Percentiles rank a stretch among this genome's conserved stretches.
Evolutionary conservation across 495 filamentous ascomycete species (phyloP).

Genomic region (Penicillium atrosanguineum): DNA sequence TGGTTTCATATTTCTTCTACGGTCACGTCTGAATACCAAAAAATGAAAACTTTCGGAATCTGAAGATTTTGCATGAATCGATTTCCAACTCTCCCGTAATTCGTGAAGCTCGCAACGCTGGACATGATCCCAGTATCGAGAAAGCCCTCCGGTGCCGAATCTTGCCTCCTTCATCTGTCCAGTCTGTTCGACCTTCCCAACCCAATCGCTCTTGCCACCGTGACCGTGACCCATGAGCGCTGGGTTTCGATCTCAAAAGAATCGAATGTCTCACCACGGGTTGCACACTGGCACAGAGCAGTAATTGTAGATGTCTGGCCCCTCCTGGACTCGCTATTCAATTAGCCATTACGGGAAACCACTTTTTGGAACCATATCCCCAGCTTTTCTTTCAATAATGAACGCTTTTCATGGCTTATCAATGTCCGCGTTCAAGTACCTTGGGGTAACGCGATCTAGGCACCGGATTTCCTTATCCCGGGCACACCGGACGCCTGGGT

Average conservation of each 20-base stretch:
- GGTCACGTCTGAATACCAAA: slow-evolving; percentile 47
- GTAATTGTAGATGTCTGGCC: slow-evolving; percentile 3
- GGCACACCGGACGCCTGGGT: background rate
- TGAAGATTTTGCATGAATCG: slow-evolving; percentile 23
- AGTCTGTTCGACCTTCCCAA: no score
- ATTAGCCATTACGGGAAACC: background rate
- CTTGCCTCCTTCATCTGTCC: background rate
- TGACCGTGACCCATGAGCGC: background rate
- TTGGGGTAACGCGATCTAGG: background rate
- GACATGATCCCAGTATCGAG: background rate
- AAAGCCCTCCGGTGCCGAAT: background rate
- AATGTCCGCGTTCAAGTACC: background rate
- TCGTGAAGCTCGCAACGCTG: background rate
- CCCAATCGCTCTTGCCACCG: background rate
- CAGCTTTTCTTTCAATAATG: no score
- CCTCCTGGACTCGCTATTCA: background rate
- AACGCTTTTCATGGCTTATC: no score
- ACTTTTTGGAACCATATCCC: no score
- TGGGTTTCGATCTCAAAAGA: background rate
- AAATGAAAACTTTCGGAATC: slow-evolving; percentile 43
- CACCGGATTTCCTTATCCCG: background rate
- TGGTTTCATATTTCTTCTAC: slow-evolving; percentile 42
- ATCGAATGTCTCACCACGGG: background rate
- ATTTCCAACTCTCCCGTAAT: background rate
- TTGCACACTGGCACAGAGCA: background rate